These are phyloP conservation scores for Pseudonitzschia multiseries DNA, from an alignment of 108 stramenopile genomes.

Conservation along the genomic window DNA sequence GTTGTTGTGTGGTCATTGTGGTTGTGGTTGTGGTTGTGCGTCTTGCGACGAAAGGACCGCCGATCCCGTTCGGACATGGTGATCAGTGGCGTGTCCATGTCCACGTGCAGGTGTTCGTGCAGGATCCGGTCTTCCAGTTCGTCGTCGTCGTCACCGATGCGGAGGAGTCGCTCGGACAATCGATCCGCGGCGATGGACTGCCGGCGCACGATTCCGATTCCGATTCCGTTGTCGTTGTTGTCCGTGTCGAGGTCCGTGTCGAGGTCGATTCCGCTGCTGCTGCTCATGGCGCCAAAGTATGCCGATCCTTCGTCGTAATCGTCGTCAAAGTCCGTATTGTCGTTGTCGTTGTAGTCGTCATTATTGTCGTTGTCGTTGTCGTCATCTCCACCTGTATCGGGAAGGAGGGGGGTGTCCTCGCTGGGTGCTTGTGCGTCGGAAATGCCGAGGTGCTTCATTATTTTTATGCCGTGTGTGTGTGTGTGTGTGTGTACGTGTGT, in stretches of 20 bases:
- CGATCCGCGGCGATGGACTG: slow-evolving; percentile 33
- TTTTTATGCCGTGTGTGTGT: too few relatives aligned
- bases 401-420: background rate
- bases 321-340: background rate
- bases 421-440: background rate
- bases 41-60: slow-evolving; percentile 1
- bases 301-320: background rate
- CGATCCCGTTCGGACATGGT: background rate
- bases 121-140: slow-evolving; percentile 35
- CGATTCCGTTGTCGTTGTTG: slow-evolving; percentile 6
- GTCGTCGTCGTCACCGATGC: slow-evolving; percentile 34
- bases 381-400: background rate
- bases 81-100: background rate
- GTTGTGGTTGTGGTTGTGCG: too few relatives aligned
- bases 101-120: slow-evolving; percentile 24
- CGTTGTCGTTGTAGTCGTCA: background rate
- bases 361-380: background rate
- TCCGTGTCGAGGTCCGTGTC: too few relatives aligned
- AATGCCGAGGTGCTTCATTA: background rate
- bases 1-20: too few relatives aligned
- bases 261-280: too few relatives aligned
- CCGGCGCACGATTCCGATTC: slow-evolving; percentile 27
- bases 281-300: too few relatives aligned
- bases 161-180: slow-evolving; percentile 37
- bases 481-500: too few relatives aligned